Evolutionary conservation across 2,329 filamentous ascomycete genomes (phyloP), one percentile per base, ranked within the genome.

Genomic region (Pseudohalonectria lignicola): DNA sequence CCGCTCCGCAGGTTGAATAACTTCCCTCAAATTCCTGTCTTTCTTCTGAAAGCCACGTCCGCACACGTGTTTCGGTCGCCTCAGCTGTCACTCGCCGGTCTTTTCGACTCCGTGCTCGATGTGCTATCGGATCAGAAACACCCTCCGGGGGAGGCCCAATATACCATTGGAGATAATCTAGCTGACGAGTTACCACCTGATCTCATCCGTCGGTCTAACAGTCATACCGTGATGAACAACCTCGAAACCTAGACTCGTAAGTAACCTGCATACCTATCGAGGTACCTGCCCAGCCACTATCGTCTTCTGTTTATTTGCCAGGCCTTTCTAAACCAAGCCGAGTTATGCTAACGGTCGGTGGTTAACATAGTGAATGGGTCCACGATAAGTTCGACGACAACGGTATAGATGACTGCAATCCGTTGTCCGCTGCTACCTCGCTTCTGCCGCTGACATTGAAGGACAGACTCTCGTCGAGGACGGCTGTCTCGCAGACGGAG

Each of bases 371-470:
- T 54, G 87, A 94, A 68, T 95, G 88, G 88, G 86, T 94, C 49
- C 88, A 95, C 59, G 86, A 94, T 64, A 84, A 79, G 56, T 94
- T 78, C 57, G 84, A 92, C 58, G 84, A 86, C 53, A 74, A 80
- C 57, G 71, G 79, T 73, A 64, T 52, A 54, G 41, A 16, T 15
- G 31, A 13, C 19, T 35, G n/a, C 20, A 35, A 11, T 17, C 19
- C 9, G 28, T 40, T 9, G 18, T 20, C 41, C 11, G 26, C 18
- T 32, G 15, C 30, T 13, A 5, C 31, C 33, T 16, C 28, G 10
- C 11, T 25, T 4, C 25, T 15, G 29, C n/a, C 18, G 36, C 36
- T 37, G 19, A 37, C 23, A 25, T 13, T n/a, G n/a, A 7, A 15
- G 16, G 23, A 12, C 19, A 38, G 36, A 38, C 11, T 33, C 36